Percentiles rank a stretch among this genome's conserved stretches.
phyloP scores from a whole-genome alignment of 2,329 filamentous ascomycete species.

The Didymella segeticola region DNA sequence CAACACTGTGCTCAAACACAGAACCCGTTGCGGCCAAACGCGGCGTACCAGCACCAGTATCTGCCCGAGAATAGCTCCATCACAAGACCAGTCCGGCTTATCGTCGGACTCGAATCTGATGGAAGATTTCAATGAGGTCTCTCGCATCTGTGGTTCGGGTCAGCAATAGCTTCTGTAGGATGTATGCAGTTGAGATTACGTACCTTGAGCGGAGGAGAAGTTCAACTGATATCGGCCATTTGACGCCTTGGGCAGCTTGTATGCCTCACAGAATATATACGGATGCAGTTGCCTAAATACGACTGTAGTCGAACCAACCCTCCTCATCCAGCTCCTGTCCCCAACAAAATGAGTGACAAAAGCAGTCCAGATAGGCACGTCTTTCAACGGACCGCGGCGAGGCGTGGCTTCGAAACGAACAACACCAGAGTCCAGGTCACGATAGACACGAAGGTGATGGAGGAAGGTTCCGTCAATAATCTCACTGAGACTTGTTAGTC shows the following conservation, averaged over 20 bases:
- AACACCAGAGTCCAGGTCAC: slow-evolving; percentile 58
- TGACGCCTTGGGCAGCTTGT: slow-evolving; percentile 45
- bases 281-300: slow-evolving; percentile 59
- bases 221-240: slow-evolving; percentile 44
- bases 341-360: slow-evolving; percentile 53
- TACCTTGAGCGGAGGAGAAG: slow-evolving; percentile 44
- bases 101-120: slow-evolving; percentile 31
- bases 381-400: slow-evolving; percentile 58
- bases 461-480: slow-evolving; percentile 60
- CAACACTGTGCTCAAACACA: neutral
- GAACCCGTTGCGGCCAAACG: slow-evolving; percentile 4
- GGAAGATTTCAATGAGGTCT: slow-evolving; percentile 42
- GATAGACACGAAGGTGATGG: slow-evolving; percentile 63
- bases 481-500: slow-evolving; percentile 48
- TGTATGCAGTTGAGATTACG: neutral
- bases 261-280: slow-evolving; percentile 61
- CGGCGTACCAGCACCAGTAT: neutral
- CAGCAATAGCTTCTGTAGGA: neutral
- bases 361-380: slow-evolving; percentile 66
- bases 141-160: slow-evolving; percentile 31
- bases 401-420: slow-evolving; percentile 65
- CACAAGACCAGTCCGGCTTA: neutral
- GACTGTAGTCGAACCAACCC: slow-evolving; percentile 51
- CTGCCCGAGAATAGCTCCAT: neutral
- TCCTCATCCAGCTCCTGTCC: slow-evolving; percentile 57